Evolutionary conservation across 768 basidiomycete species (phyloP), one percentile per base, ranked within the genome.

Genomic region (Hydnum rufescens): DNA sequence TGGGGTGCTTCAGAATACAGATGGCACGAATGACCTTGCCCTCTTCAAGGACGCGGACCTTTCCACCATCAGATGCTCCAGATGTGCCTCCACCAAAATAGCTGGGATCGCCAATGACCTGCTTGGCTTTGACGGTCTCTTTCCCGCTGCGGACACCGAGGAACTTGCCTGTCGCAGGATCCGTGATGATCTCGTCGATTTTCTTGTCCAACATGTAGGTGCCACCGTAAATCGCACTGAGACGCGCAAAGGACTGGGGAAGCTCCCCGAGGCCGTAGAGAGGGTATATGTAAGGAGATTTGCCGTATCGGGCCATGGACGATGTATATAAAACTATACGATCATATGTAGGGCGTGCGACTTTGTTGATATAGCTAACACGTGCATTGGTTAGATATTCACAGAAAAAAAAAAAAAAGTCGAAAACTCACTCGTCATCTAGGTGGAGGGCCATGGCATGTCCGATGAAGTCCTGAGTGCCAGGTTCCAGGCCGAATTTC

Each of bases 191-290:
- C 63, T 83, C 76, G 55, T 93, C 80, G 60, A 95, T 82, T 44
- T 71, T 72, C 69, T 99, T 99, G 72, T 96, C 90, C 53, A 99
- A 81, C 95, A 99, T 99, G 71, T 99, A 99, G 8, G 95, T 99
- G 39, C 95, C 95, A 36, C 95, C 95, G 63, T 99, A 96, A 64
- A 99, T 96, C 58, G 95, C 95, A 57, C 85, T 89, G 52, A 99
- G 77, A 60, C 95, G 88, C 4, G 95, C 95, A 63, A 99, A 99
- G 2, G 95, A 87, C 64, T 99, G 95, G 5, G 95, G 95, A 49
- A 99, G 84, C 65, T 99, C 95, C 58, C 95, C 95, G 54, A 99
- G 84, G 57, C 95, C 95, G 66, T 97, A 99, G 34, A 96, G 74
- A 16, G 95, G 95, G 71, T 99, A 99, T 63, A 99, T 95, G 72